Evolutionary conservation across 192 early-diverging fungal species (phyloP).

Genomic region (Podila epigama): DNA sequence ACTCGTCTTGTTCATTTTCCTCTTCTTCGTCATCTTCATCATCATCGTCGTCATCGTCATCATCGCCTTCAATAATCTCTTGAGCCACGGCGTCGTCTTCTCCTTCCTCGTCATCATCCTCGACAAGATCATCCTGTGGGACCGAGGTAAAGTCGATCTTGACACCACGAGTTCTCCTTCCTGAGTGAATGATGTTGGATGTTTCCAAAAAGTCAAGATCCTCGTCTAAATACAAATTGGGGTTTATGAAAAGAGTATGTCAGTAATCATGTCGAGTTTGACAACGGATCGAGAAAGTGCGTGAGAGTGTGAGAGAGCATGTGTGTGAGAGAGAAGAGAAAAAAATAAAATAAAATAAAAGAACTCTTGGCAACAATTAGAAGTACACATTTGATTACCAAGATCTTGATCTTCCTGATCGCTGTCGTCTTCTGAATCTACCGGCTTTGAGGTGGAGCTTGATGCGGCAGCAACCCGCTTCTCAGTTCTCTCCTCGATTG

Average conservation of each 20-base stretch:
- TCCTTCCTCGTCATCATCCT: constrained; percentile 48
- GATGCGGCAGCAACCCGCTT: constrained; percentile 36
- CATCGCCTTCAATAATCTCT: background rate
- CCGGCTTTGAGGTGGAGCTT: constrained; percentile 11
- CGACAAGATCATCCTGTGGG: constrained; percentile 63
- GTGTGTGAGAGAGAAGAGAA: too few species aligned
- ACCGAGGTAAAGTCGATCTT: constrained; percentile 79
- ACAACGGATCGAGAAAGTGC: too few species aligned
- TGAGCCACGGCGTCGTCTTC: constrained; percentile 24
- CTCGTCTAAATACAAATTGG: constrained; percentile 50
- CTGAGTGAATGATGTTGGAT: constrained; percentile 66
- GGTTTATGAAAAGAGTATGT: background rate
- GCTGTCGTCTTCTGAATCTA: constrained; percentile 33
- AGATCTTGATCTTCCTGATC: constrained; percentile 46
- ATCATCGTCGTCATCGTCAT: constrained; percentile 29
- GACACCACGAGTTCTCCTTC: constrained; percentile 73
- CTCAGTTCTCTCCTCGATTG: constrained; percentile 2
- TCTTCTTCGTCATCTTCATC: constrained; percentile 40
- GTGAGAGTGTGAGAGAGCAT: too few species aligned
- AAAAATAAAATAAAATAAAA: background rate
- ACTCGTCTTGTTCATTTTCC: constrained; percentile 16
- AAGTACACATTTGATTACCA: constrained; percentile 8
- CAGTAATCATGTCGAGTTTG: too few species aligned
- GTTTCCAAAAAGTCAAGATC: constrained; percentile 68
- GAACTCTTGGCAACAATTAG: background rate